Evolutionary conservation across 768 basidiomycete species (phyloP).

Genomic region (Suillus americanus): DNA sequence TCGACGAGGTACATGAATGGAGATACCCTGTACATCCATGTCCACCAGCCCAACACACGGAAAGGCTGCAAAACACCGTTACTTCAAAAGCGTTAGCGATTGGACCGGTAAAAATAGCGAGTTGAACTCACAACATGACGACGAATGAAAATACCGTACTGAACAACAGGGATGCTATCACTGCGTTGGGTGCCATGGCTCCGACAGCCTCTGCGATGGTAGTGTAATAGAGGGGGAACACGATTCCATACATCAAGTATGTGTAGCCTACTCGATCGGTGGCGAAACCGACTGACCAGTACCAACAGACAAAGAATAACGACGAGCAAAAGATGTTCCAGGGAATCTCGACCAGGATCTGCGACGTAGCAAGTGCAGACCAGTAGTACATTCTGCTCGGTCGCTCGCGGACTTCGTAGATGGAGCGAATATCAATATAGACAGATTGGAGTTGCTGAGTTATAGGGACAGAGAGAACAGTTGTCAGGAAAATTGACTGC

Average conservation of each 20-base stretch:
- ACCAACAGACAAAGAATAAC: constrained; percentile 49
- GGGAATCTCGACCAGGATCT: constrained; percentile 46
- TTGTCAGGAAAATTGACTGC: constrained; percentile 52
- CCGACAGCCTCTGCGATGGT: constrained; percentile 43
- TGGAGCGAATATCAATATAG: constrained; percentile 51
- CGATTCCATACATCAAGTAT: constrained; percentile 37
- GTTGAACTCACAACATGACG: constrained; percentile 39
- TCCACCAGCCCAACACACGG: constrained; percentile 34
- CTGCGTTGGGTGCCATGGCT: constrained; percentile 39
- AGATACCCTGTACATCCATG: constrained; percentile 42
- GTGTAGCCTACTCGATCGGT: constrained; percentile 39
- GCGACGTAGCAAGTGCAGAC: constrained; percentile 54
- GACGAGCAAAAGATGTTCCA: no score
- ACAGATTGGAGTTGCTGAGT: constrained; percentile 60
- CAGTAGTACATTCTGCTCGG: constrained; percentile 65
- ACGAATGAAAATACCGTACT: constrained; percentile 40
- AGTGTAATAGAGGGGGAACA: constrained; percentile 44
- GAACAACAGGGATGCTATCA: constrained; percentile 42
- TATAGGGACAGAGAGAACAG: constrained; percentile 43
- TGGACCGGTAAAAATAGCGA: neutral
- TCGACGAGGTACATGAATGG: constrained; percentile 54
- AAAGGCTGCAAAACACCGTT: constrained; percentile 50
- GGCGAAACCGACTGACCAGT: constrained; percentile 44
- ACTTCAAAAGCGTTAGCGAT: constrained; percentile 21
- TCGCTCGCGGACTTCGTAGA: constrained; percentile 65